phyloP scores from a whole-genome alignment of 495 filamentous ascomycete genomes.

The Daldinia loculata region DNA sequence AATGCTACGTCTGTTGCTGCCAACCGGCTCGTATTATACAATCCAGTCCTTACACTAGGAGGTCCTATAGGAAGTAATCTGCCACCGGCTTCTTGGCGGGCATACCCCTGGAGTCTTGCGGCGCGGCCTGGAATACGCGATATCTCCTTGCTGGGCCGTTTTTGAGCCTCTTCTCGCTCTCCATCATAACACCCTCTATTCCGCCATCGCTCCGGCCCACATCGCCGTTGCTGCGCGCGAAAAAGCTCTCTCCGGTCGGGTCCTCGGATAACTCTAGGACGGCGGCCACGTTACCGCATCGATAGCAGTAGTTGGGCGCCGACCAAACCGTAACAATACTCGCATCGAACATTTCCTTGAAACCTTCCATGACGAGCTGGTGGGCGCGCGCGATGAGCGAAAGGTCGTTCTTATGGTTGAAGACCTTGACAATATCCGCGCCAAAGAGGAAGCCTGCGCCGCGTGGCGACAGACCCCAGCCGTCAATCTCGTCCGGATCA shows the following conservation, averaged over 20 bases:
- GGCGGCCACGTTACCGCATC: slow-evolving; percentile 96
- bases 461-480: slow-evolving; percentile 93
- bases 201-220: slow-evolving; percentile 61
- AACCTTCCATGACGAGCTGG: slow-evolving; percentile 98
- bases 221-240: slow-evolving; percentile 83
- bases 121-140: slow-evolving; percentile 94
- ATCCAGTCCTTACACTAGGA: slow-evolving; percentile 2
- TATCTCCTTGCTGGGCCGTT: slow-evolving; percentile 88
- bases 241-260: slow-evolving; percentile 74
- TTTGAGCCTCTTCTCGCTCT: slow-evolving; percentile 52
- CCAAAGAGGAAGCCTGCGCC: slow-evolving; percentile 97
- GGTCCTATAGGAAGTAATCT: slow-evolving; percentile 86
- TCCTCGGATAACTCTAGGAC: slow-evolving; percentile 94
- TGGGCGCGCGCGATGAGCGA: slow-evolving; percentile 92
- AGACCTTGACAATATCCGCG: slow-evolving; percentile 92
- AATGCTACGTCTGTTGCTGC: neutral
- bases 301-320: slow-evolving; percentile 98
- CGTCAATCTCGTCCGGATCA: slow-evolving; percentile 97
- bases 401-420: slow-evolving; percentile 93
- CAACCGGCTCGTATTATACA: slow-evolving; percentile 31
- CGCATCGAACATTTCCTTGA: slow-evolving; percentile 98
- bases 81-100: slow-evolving; percentile 98
- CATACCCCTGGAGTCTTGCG: slow-evolving; percentile 97
- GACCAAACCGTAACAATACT: slow-evolving; percentile 97
- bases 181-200: slow-evolving; percentile 52